These are phyloP conservation scores for Wallacemonas rigidus DNA, from an alignment of 208 protist genomes.

Conservation along the genomic window DNA sequence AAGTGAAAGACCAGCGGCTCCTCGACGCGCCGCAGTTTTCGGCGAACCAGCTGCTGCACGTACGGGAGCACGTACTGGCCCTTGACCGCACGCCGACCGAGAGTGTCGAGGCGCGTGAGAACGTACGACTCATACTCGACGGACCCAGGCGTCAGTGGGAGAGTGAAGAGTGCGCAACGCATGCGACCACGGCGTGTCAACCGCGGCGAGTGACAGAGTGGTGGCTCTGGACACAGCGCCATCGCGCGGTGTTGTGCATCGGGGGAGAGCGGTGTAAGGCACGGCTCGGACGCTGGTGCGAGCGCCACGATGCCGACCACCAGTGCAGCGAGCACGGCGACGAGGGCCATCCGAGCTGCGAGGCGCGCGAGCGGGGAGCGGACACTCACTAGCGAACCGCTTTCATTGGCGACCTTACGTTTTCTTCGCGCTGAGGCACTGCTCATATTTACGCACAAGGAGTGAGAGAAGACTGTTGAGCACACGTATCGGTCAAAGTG, in stretches of 20 bases:
- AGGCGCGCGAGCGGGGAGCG: too few relatives aligned
- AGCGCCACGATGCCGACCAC: constrained; percentile 8
- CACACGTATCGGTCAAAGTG: too few relatives aligned
- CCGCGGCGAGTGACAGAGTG: constrained; percentile 30
- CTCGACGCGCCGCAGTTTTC: constrained; percentile 52
- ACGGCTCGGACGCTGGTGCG: not conserved
- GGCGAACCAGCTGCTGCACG: constrained; percentile 36
- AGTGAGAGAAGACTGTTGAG: too few relatives aligned
- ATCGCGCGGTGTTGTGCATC: not conserved
- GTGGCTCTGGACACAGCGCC: constrained; percentile 21
- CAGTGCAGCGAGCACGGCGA: constrained; percentile 6
- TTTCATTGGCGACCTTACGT: too few relatives aligned
- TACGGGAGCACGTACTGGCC: constrained; percentile 51
- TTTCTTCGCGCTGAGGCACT: too few relatives aligned
- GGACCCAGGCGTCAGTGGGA: constrained; percentile 21
- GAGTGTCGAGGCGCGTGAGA: constrained; percentile 27
- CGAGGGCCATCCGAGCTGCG: not conserved
- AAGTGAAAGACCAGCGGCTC: constrained; percentile 71
- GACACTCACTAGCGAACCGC: too few relatives aligned
- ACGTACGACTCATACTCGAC: constrained; percentile 42
- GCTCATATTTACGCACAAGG: too few relatives aligned
- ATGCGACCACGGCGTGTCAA: constrained; percentile 21
- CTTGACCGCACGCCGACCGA: constrained; percentile 34
- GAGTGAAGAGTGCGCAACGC: constrained; percentile 16
- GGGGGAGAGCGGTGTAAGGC: not conserved